Evolutionary conservation across 345 rosid genomes (phyloP).

Genomic region (Populus davidiana): DNA sequence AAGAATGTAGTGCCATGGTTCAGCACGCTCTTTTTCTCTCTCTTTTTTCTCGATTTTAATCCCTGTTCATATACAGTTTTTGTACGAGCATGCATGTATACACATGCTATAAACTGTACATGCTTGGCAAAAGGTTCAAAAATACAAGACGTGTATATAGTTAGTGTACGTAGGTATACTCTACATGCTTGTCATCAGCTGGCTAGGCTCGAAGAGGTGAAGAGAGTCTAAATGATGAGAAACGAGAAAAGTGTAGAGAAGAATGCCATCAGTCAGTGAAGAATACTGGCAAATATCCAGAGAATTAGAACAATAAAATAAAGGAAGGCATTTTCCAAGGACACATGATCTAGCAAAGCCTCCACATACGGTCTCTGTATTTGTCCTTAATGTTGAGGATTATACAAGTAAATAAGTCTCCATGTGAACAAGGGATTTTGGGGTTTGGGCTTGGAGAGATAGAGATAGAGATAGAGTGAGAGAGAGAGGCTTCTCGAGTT

Average conservation of each 20-base stretch:
- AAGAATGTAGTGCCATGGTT: not conserved
- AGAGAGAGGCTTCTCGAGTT: slow-evolving; percentile 14
- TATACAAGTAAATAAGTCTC: not conserved
- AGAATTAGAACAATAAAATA: not conserved
- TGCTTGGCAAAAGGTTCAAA: too few species aligned
- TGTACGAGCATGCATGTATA: too few species aligned
- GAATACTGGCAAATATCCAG: not conserved
- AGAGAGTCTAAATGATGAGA: not conserved
- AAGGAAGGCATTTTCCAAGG: slow-evolving; percentile 16
- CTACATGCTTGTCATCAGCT: not conserved
- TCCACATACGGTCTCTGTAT: not conserved
- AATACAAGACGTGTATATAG: too few species aligned
- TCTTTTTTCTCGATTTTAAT: not conserved
- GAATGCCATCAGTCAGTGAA: not conserved
- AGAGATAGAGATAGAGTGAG: not conserved
- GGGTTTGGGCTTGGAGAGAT: slow-evolving; percentile 11
- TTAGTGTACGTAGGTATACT: too few species aligned
- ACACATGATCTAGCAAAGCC: slow-evolving; percentile 13
- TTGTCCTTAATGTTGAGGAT: not conserved
- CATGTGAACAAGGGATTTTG: slow-evolving; percentile 21
- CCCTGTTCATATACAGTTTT: not conserved
- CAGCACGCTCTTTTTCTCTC: not conserved
- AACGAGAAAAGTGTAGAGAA: not conserved
- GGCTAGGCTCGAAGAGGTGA: not conserved
- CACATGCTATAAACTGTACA: too few species aligned